phyloP scores from a whole-genome alignment of 179 eudicot genomes.

The Spinacia oleracea region DNA sequence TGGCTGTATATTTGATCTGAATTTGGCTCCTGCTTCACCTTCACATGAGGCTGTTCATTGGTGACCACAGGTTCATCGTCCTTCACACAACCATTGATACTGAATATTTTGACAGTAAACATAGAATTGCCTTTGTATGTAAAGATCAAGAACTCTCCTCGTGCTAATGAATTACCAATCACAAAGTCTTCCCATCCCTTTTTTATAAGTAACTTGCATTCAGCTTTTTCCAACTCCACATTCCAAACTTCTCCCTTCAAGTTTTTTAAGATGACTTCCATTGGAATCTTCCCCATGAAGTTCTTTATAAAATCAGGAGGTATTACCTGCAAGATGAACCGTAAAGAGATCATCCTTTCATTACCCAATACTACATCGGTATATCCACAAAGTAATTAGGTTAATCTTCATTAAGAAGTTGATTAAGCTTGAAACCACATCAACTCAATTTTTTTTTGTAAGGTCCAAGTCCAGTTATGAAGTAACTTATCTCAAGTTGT shows the following conservation, averaged over 20 bases:
- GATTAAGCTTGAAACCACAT: not conserved
- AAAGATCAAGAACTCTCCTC: slow-evolving; percentile 30
- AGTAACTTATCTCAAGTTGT: not conserved
- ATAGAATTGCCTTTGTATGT: slow-evolving; percentile 9
- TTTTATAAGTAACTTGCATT: slow-evolving; percentile 10
- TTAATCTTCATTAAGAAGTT: not conserved
- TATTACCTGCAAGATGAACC: slow-evolving; percentile 16
- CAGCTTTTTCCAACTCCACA: slow-evolving; percentile 19
- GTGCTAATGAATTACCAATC: slow-evolving; percentile 20
- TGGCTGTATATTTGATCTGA: not conserved
- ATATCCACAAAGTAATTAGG: not conserved
- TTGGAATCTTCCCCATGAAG: slow-evolving; percentile 2
- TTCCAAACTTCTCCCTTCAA: slow-evolving; percentile 24
- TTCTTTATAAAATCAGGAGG: slow-evolving; percentile 17
- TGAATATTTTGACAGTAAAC: slow-evolving; percentile 29
- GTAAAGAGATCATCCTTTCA: not conserved
- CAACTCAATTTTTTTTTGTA: not conserved
- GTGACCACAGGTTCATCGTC: not conserved
- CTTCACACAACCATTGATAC: slow-evolving; percentile 15
- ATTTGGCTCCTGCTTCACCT: not conserved
- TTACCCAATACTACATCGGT: not conserved
- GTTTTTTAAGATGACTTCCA: slow-evolving; percentile 5
- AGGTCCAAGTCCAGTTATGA: not conserved
- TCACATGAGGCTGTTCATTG: slow-evolving; percentile 6
- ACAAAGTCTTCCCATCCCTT: slow-evolving; percentile 36